phyloP scores from a whole-genome alignment of 495 filamentous ascomycete genomes.

The Aspergillus baeticus region DNA sequence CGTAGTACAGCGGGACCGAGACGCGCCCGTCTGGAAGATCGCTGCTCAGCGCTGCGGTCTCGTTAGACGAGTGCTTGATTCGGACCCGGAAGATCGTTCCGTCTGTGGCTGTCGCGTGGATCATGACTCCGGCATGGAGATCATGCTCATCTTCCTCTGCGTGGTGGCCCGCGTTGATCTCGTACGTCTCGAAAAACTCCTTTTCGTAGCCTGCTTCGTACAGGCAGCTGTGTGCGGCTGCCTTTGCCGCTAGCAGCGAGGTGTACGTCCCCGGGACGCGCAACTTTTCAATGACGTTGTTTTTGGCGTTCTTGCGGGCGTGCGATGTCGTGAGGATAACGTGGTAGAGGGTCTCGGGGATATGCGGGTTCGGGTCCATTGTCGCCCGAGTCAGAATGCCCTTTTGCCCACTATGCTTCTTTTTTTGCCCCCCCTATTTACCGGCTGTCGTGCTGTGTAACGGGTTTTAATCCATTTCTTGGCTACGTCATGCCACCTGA shows the following conservation, averaged over 20 bases:
- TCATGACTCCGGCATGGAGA: slow-evolving; percentile 6
- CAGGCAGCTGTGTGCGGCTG: slow-evolving; percentile 21
- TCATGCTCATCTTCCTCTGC: not conserved
- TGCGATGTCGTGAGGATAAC: slow-evolving; percentile 13
- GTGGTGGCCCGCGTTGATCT: not conserved
- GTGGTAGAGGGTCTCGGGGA: slow-evolving; percentile 12
- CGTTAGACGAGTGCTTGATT: slow-evolving; percentile 17
- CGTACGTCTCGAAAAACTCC: slow-evolving; percentile 21
- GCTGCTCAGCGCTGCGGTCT: not conserved
- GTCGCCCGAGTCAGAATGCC: no score
- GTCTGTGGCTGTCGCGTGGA: slow-evolving; percentile 16
- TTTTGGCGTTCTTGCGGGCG: slow-evolving; percentile 13
- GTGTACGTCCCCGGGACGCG: slow-evolving; percentile 23
- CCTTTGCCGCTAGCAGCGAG: slow-evolving; percentile 17
- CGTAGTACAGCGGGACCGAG: slow-evolving; percentile 19
- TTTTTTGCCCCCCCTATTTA: no score
- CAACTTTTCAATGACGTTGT: slow-evolving; percentile 14
- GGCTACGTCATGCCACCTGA: no score
- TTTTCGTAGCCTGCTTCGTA: slow-evolving; percentile 22
- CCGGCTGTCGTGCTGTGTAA: no score
- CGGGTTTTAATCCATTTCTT: no score
- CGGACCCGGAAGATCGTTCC: slow-evolving; percentile 21
- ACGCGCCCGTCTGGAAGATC: slow-evolving; percentile 16
- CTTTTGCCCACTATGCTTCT: no score
- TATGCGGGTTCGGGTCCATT: no score